Base-by-base conservation (phyloP, 2,329 filamentous ascomycete genomes). In the Chrysoporthe puriensis region DNA sequence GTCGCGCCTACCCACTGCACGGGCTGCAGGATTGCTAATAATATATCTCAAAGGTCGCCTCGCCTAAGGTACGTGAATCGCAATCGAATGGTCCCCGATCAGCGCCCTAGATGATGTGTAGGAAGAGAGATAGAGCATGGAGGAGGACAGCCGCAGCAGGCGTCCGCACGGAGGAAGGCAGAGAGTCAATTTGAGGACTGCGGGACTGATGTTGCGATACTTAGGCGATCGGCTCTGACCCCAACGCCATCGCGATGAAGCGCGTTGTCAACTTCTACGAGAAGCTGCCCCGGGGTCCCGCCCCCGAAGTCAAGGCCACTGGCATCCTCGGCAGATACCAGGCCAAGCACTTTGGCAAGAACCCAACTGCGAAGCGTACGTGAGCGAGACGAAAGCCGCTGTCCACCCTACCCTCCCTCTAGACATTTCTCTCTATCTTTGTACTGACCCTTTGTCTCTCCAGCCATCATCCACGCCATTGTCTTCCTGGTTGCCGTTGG, bases 181-280 rank as follows among this genome's bases (percentile, higher is more conserved):
- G 18, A 11, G 14, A 8, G 18, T 34, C 40, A 32, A 32, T 16
- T 42, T 13, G 7, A 46, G 54, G 59, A 36, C 16, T 34, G 21
- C 8, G 44, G 52, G 44, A 52, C 68, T 69, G 44, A 69, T 40
- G n/a, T 32, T 43, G 14, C 43, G 46, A 50, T 32, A n/a, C 43
- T 2, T 32, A 98, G 96, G 94, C 92, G 76, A 94, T 99, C 79
- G 95, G 96, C 78, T 91, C 92, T 79, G 94, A 94, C 75, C 93
- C 94, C 79, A 95, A 98, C 89, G 96, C 96, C 79, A 88, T 94
- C 78, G 93, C 95, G 81, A 98, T 99, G 96, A 92, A 97, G 82
- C 92, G 94, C 77, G 94, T 99, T 76, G 95, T 98, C 82, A 93
- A 88, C 85, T 98, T 99, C 88, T 99, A 99, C 88, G 93, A 96